A percentile compares a stretch with the other conserved stretches of the same genome.
Conservation (phyloP, 1,139 yeast species). For the Scheffersomyces illinoinensis region DNA sequence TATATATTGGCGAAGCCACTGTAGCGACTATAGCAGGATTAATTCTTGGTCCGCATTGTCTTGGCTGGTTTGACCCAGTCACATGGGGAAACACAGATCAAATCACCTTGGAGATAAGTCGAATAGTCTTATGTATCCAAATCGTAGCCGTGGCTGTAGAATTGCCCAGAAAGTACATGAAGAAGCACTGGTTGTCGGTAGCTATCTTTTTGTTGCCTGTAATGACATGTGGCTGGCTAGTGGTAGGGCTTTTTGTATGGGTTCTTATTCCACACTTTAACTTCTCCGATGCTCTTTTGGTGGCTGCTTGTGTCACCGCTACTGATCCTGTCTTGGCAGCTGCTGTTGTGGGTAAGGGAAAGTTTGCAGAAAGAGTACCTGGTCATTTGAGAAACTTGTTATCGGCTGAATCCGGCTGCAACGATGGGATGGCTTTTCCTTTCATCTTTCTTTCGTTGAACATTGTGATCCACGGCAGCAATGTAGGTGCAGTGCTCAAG, state of each 20-base stretch:
- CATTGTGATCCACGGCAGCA: conserved; percentile 64
- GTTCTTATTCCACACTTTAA: conserved; percentile 77
- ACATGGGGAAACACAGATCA: conserved; percentile 90
- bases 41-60: conserved; percentile 90
- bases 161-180: conserved; percentile 89
- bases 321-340: conserved; percentile 98
- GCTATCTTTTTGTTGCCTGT: conserved; percentile 79
- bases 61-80: conserved; percentile 84
- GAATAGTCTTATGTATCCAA: conserved; percentile 87
- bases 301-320: conserved; percentile 94
- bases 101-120: conserved; percentile 83
- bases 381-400: conserved; percentile 90
- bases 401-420: conserved; percentile 95
- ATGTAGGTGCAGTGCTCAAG: conserved; percentile 69
- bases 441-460: conserved; percentile 78
- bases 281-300: conserved; percentile 74
- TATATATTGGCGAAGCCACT: conserved; percentile 94
- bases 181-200: conserved; percentile 86
- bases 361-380: conserved; percentile 95
- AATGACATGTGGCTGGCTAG: conserved; percentile 92
- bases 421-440: conserved; percentile 98
- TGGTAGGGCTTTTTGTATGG: conserved; percentile 87
- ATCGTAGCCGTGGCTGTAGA: conserved; percentile 98
- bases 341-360: conserved; percentile 97
- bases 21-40: conserved; percentile 91